Conservation (phyloP, 75 land plant species). For the Isoetes taiwanensis region DNA sequence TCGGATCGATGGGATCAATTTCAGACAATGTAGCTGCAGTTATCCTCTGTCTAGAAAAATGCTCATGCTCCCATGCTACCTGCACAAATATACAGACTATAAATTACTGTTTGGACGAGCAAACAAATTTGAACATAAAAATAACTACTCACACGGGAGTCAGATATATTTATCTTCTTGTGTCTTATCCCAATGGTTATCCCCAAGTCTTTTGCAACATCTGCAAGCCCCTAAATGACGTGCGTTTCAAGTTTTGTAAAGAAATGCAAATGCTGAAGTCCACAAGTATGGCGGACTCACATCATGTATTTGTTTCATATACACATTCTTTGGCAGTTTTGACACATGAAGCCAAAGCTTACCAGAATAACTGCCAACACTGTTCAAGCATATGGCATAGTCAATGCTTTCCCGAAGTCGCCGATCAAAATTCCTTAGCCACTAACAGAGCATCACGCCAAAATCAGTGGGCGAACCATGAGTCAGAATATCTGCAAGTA, state of each 20-base stretch:
- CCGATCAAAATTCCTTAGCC: slow-evolving; percentile 91
- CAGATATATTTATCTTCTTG: slow-evolving; percentile 93
- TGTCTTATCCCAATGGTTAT: slow-evolving; percentile 62
- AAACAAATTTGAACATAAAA: too few relatives aligned
- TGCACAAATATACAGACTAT: slow-evolving; percentile 27
- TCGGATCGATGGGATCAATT: too few relatives aligned
- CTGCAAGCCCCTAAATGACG: slow-evolving; percentile 56
- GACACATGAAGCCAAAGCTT: slow-evolving; percentile 87
- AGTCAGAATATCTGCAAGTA: too few relatives aligned
- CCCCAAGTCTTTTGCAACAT: slow-evolving; percentile 60
- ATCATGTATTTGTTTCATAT: slow-evolving; percentile 71
- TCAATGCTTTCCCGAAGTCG: slow-evolving; percentile 93
- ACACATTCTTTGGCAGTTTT: slow-evolving; percentile 92
- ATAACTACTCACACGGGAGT: slow-evolving; percentile 56
- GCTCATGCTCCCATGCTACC: slow-evolving; percentile 99
- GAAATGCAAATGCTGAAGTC: too few relatives aligned
- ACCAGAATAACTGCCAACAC: slow-evolving; percentile 54
- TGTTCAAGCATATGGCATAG: slow-evolving; percentile 93
- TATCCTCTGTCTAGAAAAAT: slow-evolving; percentile 88
- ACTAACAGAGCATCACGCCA: too few relatives aligned
- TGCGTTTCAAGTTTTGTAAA: too few relatives aligned
- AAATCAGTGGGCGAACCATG: too few relatives aligned
- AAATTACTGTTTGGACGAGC: too few relatives aligned
- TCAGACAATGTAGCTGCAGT: slow-evolving; percentile 87
- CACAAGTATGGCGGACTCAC: slow-evolving; percentile 28